A percentile compares a stretch with the other conserved stretches of the same genome.
Conservation (phyloP, 2,329 filamentous ascomycete species). For the Ilyonectria destructans region DNA sequence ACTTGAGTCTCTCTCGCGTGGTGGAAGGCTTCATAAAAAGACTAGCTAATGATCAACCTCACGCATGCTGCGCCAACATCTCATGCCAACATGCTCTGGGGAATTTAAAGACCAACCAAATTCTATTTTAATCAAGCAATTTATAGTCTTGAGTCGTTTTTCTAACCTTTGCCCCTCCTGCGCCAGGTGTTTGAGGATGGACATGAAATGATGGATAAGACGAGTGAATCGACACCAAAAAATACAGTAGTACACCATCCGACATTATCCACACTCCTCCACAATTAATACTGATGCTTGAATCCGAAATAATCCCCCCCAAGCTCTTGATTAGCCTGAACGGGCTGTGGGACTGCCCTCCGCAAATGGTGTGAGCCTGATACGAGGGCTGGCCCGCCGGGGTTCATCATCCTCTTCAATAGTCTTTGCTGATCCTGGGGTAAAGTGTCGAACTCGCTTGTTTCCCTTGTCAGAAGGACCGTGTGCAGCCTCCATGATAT, state of each 20-base stretch:
- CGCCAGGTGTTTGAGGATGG: not conserved
- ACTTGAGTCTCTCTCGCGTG: not conserved
- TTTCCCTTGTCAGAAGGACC: conserved; percentile 53
- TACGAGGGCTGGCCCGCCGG: conserved; percentile 50
- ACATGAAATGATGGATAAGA: not conserved
- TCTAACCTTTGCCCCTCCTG: not conserved
- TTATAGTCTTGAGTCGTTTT: not conserved
- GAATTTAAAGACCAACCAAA: not conserved
- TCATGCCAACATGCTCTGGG: not conserved
- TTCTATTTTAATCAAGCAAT: conserved; percentile 24
- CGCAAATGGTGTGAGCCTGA: conserved; percentile 43
- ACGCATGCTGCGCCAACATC: not conserved
- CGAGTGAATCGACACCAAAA: conserved; percentile 16
- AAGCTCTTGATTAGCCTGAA: not conserved
- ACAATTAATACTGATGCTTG: conserved; percentile 14
- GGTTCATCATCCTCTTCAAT: conserved; percentile 67
- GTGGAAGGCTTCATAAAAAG: not conserved
- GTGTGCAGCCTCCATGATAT: conserved; percentile 32
- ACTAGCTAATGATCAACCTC: not conserved
- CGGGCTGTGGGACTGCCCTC: conserved; percentile 12
- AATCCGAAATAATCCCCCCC: not conserved
- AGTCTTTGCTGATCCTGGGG: conserved; percentile 56
- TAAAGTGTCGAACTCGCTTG: conserved; percentile 63
- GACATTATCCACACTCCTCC: not conserved
- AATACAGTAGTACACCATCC: conserved; percentile 10